phyloP scores from a whole-genome alignment of 163 green algal genomes.

The Scenedesmus sp. region DNA sequence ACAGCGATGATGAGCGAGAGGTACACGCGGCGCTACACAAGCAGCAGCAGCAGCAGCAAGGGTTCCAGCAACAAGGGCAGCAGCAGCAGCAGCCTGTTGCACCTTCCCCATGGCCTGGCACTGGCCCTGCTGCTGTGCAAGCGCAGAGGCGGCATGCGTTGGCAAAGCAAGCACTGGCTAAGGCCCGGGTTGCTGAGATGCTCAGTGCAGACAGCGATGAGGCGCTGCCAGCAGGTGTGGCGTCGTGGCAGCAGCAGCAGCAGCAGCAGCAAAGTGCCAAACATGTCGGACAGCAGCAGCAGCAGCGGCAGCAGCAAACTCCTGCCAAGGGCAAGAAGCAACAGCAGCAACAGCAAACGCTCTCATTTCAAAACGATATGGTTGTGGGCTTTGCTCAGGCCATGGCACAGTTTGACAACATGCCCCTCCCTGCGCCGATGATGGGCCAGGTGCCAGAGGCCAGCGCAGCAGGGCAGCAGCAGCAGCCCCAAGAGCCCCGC shows the following conservation, averaged over 20 bases:
- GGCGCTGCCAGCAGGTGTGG: not conserved
- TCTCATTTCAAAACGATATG: not conserved
- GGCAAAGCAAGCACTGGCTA: not conserved
- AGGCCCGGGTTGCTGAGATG: not conserved
- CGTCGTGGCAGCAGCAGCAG: not conserved
- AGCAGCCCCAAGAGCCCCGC: not conserved
- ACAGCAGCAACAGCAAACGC: not conserved
- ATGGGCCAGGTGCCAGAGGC: not conserved
- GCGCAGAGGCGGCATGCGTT: not conserved
- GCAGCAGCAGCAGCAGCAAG: slow-evolving; percentile 1
- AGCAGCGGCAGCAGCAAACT: not conserved
- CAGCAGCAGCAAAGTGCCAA: not conserved
- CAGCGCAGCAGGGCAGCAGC: not conserved
- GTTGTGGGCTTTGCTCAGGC: not conserved
- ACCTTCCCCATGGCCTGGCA: not conserved
- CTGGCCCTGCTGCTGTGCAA: not conserved
- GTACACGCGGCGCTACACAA: slow-evolving; percentile 5
- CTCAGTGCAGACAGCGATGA: not conserved
- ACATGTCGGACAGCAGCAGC: not conserved
- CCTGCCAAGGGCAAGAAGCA: too few relatives aligned
- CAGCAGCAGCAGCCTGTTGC: slow-evolving; percentile 1
- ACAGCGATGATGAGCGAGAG: not conserved
- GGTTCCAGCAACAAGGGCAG: not conserved
- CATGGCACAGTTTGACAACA: not conserved
- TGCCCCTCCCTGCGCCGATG: too few relatives aligned